Conservation (phyloP, 208 protist species). For the Leishmania mexicana region DNA sequence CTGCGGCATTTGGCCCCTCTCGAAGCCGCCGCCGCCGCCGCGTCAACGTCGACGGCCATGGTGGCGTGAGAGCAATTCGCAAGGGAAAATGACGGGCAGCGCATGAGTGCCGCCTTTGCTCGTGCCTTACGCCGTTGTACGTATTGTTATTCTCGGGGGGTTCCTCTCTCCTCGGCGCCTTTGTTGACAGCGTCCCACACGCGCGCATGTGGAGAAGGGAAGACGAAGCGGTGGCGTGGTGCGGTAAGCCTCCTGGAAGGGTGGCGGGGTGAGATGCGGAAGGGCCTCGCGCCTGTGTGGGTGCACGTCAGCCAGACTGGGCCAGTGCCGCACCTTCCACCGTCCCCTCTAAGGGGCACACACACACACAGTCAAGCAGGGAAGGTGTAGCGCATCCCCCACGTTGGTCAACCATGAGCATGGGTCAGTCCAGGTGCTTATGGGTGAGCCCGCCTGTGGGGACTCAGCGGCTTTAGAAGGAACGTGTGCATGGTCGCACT, state of each 20-base stretch:
- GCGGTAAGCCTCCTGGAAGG: background rate
- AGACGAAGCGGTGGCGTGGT: background rate
- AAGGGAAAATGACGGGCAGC: background rate
- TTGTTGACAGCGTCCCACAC: background rate
- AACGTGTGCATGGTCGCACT: background rate
- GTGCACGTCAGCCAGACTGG: background rate
- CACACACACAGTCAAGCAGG: background rate
- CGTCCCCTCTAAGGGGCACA: background rate
- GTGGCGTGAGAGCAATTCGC: background rate
- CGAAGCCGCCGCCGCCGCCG: constrained; percentile 5
- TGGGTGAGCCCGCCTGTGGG: background rate
- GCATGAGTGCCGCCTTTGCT: background rate
- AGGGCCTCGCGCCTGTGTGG: background rate
- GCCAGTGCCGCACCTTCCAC: background rate
- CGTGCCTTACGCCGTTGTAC: constrained; percentile 1
- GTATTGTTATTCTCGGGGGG: background rate
- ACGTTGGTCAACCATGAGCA: background rate
- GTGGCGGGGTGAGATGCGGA: background rate
- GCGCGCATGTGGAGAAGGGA: background rate
- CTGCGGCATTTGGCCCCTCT: constrained; percentile 16
- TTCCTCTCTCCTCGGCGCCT: background rate
- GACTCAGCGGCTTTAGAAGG: background rate
- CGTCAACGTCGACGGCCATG: background rate
- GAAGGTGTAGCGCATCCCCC: background rate
- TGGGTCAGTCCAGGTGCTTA: background rate